These are phyloP conservation scores for Lactuca sativa DNA, from an alignment of 129 eudicot genomes.

Conservation along the genomic window DNA sequence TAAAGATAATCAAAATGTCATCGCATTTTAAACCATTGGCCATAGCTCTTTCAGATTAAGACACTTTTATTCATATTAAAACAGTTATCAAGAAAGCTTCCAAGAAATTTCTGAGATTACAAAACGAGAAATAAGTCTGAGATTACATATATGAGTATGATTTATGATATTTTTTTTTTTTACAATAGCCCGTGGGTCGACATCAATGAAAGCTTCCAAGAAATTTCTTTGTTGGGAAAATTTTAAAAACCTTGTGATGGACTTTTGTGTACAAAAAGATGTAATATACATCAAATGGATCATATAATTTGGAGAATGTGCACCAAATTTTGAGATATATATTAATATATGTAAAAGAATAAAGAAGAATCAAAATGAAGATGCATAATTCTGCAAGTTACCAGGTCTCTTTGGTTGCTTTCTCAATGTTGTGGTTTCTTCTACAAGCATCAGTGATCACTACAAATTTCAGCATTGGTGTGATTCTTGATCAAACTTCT, in stretches of 20 bases:
- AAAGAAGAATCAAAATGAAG: background rate
- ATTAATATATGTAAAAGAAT: background rate
- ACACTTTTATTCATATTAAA: background rate
- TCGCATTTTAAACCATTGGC: conserved; percentile 20
- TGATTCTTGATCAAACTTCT: conserved; percentile 34
- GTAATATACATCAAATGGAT: background rate
- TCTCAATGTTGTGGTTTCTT: conserved; percentile 20
- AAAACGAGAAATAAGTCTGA: background rate
- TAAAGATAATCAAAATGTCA: conserved; percentile 12
- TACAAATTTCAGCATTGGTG: conserved; percentile 32
- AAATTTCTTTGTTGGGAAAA: conserved; percentile 14
- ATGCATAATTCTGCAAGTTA: conserved; percentile 19
- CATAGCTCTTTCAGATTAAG: conserved; percentile 6
- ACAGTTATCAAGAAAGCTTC: no score
- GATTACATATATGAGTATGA: background rate
- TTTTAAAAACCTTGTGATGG: conserved; percentile 4
- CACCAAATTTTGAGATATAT: conserved; percentile 11
- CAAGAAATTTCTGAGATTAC: no score
- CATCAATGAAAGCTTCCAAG: conserved; percentile 7
- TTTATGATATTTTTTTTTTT: background rate
- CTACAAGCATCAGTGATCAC: conserved; percentile 24
- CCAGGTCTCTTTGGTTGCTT: conserved; percentile 8
- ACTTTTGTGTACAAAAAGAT: conserved; percentile 21
- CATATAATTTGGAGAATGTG: conserved; percentile 11
- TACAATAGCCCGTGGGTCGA: background rate